A percentile compares a stretch with the other conserved stretches of the same genome.
Evolutionary conservation across 1,284 basidiomycete genomes (phyloP).

Genomic region (Moesziomyces parantarcticus): DNA sequence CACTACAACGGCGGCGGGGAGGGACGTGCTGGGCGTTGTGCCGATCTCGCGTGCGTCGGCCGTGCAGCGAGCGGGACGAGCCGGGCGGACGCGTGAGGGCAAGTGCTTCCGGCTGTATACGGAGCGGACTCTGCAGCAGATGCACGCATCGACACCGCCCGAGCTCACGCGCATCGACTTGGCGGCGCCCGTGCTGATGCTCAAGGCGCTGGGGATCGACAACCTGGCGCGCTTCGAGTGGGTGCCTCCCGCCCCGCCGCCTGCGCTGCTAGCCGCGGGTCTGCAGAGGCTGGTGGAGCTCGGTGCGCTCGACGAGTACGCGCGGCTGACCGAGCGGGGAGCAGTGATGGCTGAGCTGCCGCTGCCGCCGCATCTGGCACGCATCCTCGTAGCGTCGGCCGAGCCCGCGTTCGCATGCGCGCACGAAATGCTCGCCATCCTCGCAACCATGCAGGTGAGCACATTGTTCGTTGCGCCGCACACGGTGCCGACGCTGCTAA

Average conservation of each 20-base stretch:
- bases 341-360: conserved; percentile 73
- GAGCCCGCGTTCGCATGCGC: conserved; percentile 78
- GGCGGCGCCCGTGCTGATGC: conserved; percentile 85
- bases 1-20: conserved; percentile 45
- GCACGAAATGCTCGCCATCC: conserved; percentile 92
- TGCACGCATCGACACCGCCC: conserved; percentile 79
- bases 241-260: conserved; percentile 82
- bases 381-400: conserved; percentile 62
- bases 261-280: conserved; percentile 84
- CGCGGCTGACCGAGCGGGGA: conserved; percentile 71
- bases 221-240: conserved; percentile 90
- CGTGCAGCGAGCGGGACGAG: conserved; percentile 68
- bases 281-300: conserved; percentile 74
- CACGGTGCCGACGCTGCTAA: conserved; percentile 85
- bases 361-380: conserved; percentile 73
- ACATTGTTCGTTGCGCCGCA: conserved; percentile 53
- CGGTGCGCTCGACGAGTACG: conserved; percentile 71
- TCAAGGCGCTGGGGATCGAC: conserved; percentile 88
- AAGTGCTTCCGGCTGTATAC: conserved; percentile 94
- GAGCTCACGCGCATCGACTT: conserved; percentile 91
- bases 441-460: conserved; percentile 84
- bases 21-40: conserved; percentile 65
- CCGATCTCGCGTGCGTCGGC: conserved; percentile 68
- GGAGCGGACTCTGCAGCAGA: conserved; percentile 72
- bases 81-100: conserved; percentile 75